Evolutionary conservation across 1,139 yeast genomes (phyloP), one percentile per base, ranked within the genome.

Genomic region (Yamadazyma dendronema): DNA sequence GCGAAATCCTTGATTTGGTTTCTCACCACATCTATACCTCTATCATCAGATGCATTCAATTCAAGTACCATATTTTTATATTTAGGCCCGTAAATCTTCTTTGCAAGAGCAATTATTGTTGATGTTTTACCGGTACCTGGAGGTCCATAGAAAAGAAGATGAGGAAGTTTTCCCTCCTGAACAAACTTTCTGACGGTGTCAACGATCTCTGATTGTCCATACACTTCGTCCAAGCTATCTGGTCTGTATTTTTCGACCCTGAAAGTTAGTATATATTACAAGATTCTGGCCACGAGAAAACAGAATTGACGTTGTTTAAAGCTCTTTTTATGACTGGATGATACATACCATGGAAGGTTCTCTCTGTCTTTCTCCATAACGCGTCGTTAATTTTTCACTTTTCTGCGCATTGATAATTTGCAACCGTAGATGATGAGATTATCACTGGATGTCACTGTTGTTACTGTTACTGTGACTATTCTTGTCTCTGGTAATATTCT

Each of bases 91-190:
- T 88, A 92, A n/a, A 92, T 81, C 54, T 90, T 96, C 37, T 79
- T 71, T 2, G 98, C 97, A 42, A 92, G 65, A 0, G 97, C 97
- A 25, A 86, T 76, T 43, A 92, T 86, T 1, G 97, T 90, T 1
- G 96, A 87, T 0, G 98, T 92, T 58, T 92, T 92, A 46, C 98
- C 98, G 0, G 97, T 90, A 17, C 98, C 98, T 17, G 98, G 97
- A 0, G 97, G 97, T 0, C 98, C 98, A 59, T 92, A 90, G 60
- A 92, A 90, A 33, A 90, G 65, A 44, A 90, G 63, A 62, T 90
- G 97, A 2, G 98, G 98, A 35, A 92, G 69, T 51, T 79, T 78
- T 10, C 95, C 92, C 43, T 84, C 86, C 44, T 79, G 77, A 14
- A 90, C 90, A 59, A 94, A 90, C 57, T 81, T 84, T 32, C 89